phyloP scores from a whole-genome alignment of 2,329 filamentous ascomycete species.

The Cytospora mali region DNA sequence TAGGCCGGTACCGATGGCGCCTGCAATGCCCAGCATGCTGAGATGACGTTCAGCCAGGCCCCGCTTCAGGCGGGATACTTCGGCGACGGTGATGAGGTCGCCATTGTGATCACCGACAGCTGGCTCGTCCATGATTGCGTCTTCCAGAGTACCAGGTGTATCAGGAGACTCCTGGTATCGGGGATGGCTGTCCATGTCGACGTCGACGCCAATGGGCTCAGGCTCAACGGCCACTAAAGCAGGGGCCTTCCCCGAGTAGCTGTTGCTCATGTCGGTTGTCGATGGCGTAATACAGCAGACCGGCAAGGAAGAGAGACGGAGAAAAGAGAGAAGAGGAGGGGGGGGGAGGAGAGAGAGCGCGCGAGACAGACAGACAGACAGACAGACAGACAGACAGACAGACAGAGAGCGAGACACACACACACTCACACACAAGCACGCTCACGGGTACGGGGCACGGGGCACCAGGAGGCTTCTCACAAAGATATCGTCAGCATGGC shows the following conservation, averaged over 20 bases:
- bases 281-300: not conserved
- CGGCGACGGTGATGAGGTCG: slow-evolving; percentile 51
- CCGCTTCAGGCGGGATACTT: slow-evolving; percentile 52
- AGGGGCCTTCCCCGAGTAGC: slow-evolving; percentile 17
- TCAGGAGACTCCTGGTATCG: not conserved
- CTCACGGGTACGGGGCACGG: too few relatives aligned
- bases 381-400: too few relatives aligned
- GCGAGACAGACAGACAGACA: too few relatives aligned
- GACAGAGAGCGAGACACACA: too few relatives aligned
- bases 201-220: not conserved
- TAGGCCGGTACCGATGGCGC: slow-evolving; percentile 62
- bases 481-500: too few relatives aligned
- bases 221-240: slow-evolving; percentile 14
- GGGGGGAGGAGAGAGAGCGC: too few relatives aligned
- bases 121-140: not conserved
- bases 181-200: not conserved
- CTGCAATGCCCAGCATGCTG: slow-evolving; percentile 64
- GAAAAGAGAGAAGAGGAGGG: too few relatives aligned
- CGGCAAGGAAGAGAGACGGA: too few relatives aligned
- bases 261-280: slow-evolving; percentile 19
- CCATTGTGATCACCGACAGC: slow-evolving; percentile 36
- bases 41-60: slow-evolving; percentile 58
- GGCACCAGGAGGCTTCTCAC: too few relatives aligned
- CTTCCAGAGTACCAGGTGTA: not conserved
- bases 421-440: too few relatives aligned